phyloP scores from a whole-genome alignment of 768 basidiomycete species.

The Boletus fagicola region DNA sequence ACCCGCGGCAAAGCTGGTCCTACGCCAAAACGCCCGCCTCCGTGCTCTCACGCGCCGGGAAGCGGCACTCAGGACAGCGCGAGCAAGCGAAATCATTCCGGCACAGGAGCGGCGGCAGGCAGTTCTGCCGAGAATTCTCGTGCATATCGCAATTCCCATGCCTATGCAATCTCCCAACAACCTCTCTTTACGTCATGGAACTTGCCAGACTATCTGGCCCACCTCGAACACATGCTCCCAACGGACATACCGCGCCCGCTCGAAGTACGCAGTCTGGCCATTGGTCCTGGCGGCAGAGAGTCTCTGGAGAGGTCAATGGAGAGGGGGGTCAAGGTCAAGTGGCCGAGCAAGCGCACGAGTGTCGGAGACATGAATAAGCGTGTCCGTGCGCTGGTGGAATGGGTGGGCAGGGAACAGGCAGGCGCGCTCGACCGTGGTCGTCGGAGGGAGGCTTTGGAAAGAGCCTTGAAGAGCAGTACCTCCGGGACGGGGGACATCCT shows the following conservation, averaged over 20 bases:
- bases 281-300: conserved; percentile 45
- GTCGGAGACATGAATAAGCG: conserved; percentile 98
- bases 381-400: conserved; percentile 85
- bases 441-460: conserved; percentile 65
- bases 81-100: conserved; percentile 48
- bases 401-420: conserved; percentile 88
- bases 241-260: conserved; percentile 71
- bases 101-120: conserved; percentile 35
- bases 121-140: conserved; percentile 51
- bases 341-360: conserved; percentile 92
- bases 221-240: conserved; percentile 82
- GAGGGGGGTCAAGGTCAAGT: conserved; percentile 84
- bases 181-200: conserved; percentile 84
- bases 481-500: conserved; percentile 10
- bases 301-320: conserved; percentile 63
- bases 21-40: conserved; percentile 32
- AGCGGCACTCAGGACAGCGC: conserved; percentile 44
- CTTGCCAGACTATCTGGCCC: conserved; percentile 88
- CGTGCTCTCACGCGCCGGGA: conserved; percentile 31
- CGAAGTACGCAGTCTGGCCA: conserved; percentile 56
- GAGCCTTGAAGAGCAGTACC: conserved; percentile 37
- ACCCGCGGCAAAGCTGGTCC: conserved; percentile 34
- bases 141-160: conserved; percentile 77
- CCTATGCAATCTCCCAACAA: conserved; percentile 75
- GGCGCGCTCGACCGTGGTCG: conserved; percentile 68